These are phyloP conservation scores for Fusarium sp. DNA, from an alignment of 2,329 filamentous ascomycete genomes.

Conservation along the genomic window DNA sequence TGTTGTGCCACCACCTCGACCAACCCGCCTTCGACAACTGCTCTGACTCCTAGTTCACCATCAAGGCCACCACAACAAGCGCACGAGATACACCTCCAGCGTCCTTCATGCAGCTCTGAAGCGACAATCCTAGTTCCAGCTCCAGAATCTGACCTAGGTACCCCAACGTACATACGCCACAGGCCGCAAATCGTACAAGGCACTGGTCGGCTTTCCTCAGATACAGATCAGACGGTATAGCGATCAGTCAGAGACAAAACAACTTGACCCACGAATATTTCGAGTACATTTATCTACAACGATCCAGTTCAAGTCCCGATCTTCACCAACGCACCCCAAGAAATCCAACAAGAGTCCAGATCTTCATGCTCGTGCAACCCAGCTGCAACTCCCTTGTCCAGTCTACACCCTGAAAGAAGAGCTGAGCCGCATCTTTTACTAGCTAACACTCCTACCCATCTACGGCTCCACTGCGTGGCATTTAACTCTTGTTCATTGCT, in stretches of 20 bases:
- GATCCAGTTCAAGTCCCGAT: slow-evolving; percentile 30
- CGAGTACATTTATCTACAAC: slow-evolving; percentile 27
- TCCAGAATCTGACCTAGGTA: slow-evolving; percentile 38
- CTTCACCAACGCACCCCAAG: slow-evolving; percentile 41
- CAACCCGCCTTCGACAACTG: slow-evolving; percentile 32
- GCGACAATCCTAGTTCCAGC: slow-evolving; percentile 34
- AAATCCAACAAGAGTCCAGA: slow-evolving; percentile 36
- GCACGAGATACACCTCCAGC: slow-evolving; percentile 41
- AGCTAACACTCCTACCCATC: slow-evolving; percentile 25
- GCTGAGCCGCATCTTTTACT: slow-evolving; percentile 46
- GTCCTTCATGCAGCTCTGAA: slow-evolving; percentile 43
- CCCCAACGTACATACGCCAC: slow-evolving; percentile 37
- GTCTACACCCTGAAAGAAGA: slow-evolving; percentile 27
- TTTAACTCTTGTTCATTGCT: slow-evolving; percentile 29
- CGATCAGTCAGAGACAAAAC: slow-evolving; percentile 34
- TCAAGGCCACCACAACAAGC: slow-evolving; percentile 37
- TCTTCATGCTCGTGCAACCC: slow-evolving; percentile 43
- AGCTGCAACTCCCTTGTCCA: slow-evolving; percentile 34
- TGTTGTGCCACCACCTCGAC: slow-evolving; percentile 43
- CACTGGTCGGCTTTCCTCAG: slow-evolving; percentile 27
- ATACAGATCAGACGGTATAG: slow-evolving; percentile 24
- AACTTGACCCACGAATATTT: slow-evolving; percentile 6
- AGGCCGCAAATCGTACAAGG: slow-evolving; percentile 28
- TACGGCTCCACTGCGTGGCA: slow-evolving; percentile 19
- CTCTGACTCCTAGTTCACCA: slow-evolving; percentile 31